These are phyloP conservation scores for Posidonia australis DNA, from an alignment of 106 monocot genomes.

Conservation along the genomic window DNA sequence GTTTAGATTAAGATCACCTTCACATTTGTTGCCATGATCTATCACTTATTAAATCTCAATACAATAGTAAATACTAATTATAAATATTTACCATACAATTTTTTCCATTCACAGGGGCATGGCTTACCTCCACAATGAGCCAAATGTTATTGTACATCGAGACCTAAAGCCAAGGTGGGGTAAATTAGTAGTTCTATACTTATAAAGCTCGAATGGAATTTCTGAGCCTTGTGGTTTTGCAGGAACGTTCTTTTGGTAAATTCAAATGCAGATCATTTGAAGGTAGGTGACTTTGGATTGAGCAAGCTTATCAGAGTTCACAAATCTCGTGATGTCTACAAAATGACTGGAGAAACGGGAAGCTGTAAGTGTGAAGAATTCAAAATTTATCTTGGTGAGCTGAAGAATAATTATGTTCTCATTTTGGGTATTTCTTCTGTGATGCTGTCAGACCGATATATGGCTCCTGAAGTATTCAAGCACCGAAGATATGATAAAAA, in stretches of 20 bases:
- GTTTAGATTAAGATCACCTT: no score
- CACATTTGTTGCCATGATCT: no score
- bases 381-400: background rate
- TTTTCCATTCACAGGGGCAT: slow-evolving; percentile 47
- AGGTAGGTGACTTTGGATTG: slow-evolving; percentile 96
- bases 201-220: background rate
- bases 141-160: slow-evolving; percentile 93
- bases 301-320: slow-evolving; percentile 91
- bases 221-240: slow-evolving; percentile 5
- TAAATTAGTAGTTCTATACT: background rate
- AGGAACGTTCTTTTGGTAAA: slow-evolving; percentile 99
- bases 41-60: no score
- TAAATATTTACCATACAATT: no score
- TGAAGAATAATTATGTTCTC: background rate
- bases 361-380: slow-evolving; percentile 56
- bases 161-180: slow-evolving; percentile 88
- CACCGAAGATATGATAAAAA: slow-evolving; percentile 98
- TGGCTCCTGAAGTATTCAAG: slow-evolving; percentile 99
- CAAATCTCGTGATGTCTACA: slow-evolving; percentile 84
- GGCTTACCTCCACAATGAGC: slow-evolving; percentile 98
- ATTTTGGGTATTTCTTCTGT: slow-evolving; percentile 10
- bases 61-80: no score
- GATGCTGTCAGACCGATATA: slow-evolving; percentile 61
- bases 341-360: slow-evolving; percentile 99
- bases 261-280: slow-evolving; percentile 85